Percentiles rank a stretch among this genome's conserved stretches.
phyloP scores from a whole-genome alignment of 108 stramenopile species.

The Fragilariopsis cylindrus region DNA sequence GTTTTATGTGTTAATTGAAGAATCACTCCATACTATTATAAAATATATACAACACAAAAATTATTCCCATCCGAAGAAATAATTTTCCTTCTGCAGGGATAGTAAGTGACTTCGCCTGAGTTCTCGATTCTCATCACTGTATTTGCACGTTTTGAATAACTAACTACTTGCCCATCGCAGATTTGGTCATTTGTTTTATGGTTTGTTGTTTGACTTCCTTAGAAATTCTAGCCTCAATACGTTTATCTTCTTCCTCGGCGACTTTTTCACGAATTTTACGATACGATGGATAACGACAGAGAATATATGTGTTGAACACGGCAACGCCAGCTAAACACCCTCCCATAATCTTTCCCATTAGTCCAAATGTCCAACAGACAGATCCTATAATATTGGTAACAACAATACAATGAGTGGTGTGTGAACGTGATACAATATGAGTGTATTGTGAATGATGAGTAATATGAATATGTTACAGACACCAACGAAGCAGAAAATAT shows the following conservation, averaged over 20 bases:
- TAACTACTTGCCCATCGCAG: slow-evolving; percentile 3
- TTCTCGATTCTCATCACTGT: too few relatives aligned
- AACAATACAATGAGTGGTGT: not conserved
- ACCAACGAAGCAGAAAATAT: too few relatives aligned
- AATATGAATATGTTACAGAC: too few relatives aligned
- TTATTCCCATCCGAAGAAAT: too few relatives aligned
- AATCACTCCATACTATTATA: too few relatives aligned
- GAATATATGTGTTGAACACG: slow-evolving; percentile 75
- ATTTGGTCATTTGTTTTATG: slow-evolving; percentile 40
- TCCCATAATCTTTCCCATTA: slow-evolving; percentile 60
- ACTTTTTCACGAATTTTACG: slow-evolving; percentile 80
- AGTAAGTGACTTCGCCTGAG: too few relatives aligned
- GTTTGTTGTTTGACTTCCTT: slow-evolving; percentile 83
- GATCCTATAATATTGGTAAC: slow-evolving; percentile 7
- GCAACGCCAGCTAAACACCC: slow-evolving; percentile 49
- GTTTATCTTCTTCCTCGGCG: slow-evolving; percentile 87
- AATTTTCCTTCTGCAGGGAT: too few relatives aligned
- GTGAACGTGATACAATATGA: too few relatives aligned
- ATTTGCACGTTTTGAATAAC: too few relatives aligned
- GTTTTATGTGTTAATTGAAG: too few relatives aligned
- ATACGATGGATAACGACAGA: slow-evolving; percentile 80
- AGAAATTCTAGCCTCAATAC: slow-evolving; percentile 81
- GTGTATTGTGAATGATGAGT: too few relatives aligned
- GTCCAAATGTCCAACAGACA: slow-evolving; percentile 62
- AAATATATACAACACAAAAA: too few relatives aligned